Percentiles rank a stretch among this genome's conserved stretches.
phyloP scores from a whole-genome alignment of 1,139 yeast genomes.

The Yamadazyma jaroonii region DNA sequence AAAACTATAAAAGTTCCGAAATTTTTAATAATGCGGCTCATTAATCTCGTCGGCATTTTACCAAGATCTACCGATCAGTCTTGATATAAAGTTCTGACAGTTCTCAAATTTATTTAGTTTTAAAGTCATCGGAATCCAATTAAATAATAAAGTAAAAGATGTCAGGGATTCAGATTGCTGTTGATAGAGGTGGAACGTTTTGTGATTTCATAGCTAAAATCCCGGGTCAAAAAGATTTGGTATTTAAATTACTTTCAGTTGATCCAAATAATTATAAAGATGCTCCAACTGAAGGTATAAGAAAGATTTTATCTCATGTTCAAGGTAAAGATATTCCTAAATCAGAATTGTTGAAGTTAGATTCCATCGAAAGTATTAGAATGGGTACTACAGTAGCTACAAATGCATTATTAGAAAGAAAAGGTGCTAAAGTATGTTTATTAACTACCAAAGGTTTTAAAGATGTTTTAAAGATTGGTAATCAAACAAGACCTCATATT shows the following conservation, averaged over 20 bases:
- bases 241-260: conserved; percentile 71
- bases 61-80: neutral
- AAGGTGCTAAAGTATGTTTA: conserved; percentile 50
- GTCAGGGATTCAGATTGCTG: conserved; percentile 18
- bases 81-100: neutral
- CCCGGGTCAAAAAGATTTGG: conserved; percentile 36
- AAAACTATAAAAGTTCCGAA: too few species aligned
- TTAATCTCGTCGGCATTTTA: neutral
- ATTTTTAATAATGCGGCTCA: too few species aligned
- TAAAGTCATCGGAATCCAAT: too few species aligned
- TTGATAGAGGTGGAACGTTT: conserved; percentile 81
- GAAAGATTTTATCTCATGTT: conserved; percentile 66
- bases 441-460: conserved; percentile 52
- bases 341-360: conserved; percentile 26
- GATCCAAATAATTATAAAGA: conserved; percentile 84
- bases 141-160: neutral
- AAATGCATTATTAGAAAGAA: conserved; percentile 44
- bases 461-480: conserved; percentile 44
- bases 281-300: conserved; percentile 89
- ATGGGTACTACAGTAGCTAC: conserved; percentile 45
- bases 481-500: conserved; percentile 38
- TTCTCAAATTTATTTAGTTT: neutral
- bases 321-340: conserved; percentile 50
- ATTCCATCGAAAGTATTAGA: conserved; percentile 29
- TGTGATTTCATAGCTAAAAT: conserved; percentile 71